phyloP scores from a whole-genome alignment of 2,329 filamentous ascomycete genomes.

The Geosmithia putterillii region DNA sequence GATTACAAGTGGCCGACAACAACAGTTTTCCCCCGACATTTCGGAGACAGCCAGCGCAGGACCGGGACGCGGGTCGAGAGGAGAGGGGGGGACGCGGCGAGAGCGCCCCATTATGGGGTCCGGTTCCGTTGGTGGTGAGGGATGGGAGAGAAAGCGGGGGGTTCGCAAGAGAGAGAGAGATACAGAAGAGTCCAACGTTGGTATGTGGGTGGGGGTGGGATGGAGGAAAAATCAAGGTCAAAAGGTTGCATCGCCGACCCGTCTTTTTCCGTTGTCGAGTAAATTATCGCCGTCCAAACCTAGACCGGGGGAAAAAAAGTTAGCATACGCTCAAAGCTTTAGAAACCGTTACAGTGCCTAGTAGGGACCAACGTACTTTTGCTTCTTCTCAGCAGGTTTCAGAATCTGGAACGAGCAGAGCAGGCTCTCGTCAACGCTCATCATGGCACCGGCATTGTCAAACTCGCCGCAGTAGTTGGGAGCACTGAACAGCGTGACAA shows the following conservation, averaged over 20 bases:
- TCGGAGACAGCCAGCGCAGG: too few relatives aligned
- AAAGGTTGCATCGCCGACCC: neutral
- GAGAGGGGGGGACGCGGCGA: neutral
- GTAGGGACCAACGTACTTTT: constrained; percentile 99
- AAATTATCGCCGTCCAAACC: constrained; percentile 79
- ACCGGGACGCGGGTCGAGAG: neutral
- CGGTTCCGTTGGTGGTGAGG: too few relatives aligned
- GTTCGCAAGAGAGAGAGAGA: neutral
- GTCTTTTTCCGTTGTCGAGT: neutral
- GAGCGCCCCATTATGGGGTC: constrained; percentile 1
- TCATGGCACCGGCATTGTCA: constrained; percentile 97
- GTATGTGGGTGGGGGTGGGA: too few relatives aligned
- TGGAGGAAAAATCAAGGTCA: neutral
- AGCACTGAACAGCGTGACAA: constrained; percentile 95
- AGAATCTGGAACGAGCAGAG: constrained; percentile 99
- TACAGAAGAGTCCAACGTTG: constrained; percentile 1
- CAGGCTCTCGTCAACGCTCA: constrained; percentile 98
- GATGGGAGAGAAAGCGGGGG: neutral
- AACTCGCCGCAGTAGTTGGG: constrained; percentile 99
- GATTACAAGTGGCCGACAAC: too few relatives aligned
- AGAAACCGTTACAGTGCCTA: too few relatives aligned
- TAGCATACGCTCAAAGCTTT: constrained; percentile 50
- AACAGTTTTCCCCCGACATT: too few relatives aligned
- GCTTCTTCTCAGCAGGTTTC: constrained; percentile 99
- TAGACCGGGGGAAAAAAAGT: constrained; percentile 52